Evolutionary conservation across 78 protist genomes (phyloP).

Genomic region (Dictyostelium purpureum): DNA sequence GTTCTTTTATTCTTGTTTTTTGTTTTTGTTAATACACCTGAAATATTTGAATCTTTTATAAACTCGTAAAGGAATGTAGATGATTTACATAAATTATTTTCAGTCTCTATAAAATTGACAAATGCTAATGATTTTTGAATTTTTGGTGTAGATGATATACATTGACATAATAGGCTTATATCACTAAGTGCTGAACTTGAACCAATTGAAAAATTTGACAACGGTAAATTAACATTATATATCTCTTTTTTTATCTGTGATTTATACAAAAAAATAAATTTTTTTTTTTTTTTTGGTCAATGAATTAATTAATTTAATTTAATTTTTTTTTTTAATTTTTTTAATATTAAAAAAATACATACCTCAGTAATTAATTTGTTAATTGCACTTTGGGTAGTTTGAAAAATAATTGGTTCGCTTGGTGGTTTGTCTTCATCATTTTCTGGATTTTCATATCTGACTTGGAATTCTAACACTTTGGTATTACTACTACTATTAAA

Average conservation of each 20-base stretch:
- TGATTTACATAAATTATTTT: neutral
- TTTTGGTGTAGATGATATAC: slow-evolving; percentile 20
- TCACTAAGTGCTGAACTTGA: slow-evolving; percentile 6
- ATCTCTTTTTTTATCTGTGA: slow-evolving; percentile 51
- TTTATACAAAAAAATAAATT: neutral
- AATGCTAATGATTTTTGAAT: slow-evolving; percentile 22
- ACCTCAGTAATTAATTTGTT: slow-evolving; percentile 24
- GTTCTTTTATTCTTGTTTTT: slow-evolving; percentile 57
- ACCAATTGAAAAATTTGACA: neutral
- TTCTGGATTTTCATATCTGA: neutral
- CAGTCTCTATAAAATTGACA: slow-evolving; percentile 23
- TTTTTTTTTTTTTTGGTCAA: neutral
- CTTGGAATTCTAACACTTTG: neutral
- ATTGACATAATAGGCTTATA: slow-evolving; percentile 2
- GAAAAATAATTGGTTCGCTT: neutral
- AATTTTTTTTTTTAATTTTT: neutral
- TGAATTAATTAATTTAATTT: too few species aligned
- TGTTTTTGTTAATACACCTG: slow-evolving; percentile 28
- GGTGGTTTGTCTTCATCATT: too few species aligned
- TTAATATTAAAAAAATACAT: neutral
- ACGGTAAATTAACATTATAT: slow-evolving; percentile 45
- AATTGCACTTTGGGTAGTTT: neutral
- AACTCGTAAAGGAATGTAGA: slow-evolving; percentile 19
- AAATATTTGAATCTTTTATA: slow-evolving; percentile 12
- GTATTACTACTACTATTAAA: neutral